Conservation (phyloP, 2,329 filamentous ascomycete species). For the Shiraia sp. region DNA sequence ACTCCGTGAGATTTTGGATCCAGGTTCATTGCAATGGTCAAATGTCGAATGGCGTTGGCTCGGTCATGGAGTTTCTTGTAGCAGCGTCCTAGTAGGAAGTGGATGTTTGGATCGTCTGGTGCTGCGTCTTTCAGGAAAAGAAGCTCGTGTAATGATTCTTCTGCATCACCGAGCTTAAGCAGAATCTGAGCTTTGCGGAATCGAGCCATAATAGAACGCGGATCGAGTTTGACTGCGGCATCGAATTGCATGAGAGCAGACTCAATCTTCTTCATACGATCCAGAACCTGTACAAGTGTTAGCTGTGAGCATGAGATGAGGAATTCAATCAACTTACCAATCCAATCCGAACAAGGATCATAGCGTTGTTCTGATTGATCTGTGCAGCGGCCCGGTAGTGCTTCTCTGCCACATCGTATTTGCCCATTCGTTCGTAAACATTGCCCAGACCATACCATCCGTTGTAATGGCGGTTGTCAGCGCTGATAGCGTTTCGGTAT, state of each 20-base stretch:
- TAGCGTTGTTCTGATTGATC: constrained; percentile 93
- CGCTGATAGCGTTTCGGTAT: constrained; percentile 83
- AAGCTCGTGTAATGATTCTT: constrained; percentile 78
- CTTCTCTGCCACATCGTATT: constrained; percentile 85
- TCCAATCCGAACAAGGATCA: constrained; percentile 90
- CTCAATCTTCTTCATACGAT: constrained; percentile 82
- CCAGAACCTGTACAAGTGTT: constrained; percentile 55
- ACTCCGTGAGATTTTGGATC: constrained; percentile 95
- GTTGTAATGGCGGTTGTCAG: constrained; percentile 90
- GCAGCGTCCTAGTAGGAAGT: constrained; percentile 86
- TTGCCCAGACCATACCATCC: constrained; percentile 90
- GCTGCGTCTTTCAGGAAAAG: constrained; percentile 88
- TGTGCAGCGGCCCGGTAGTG: constrained; percentile 86
- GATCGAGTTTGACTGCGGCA: constrained; percentile 80
- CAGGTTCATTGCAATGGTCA: constrained; percentile 91
- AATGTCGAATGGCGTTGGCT: constrained; percentile 84
- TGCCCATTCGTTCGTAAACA: constrained; percentile 88
- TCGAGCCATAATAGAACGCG: constrained; percentile 77
- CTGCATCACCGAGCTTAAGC: constrained; percentile 71
- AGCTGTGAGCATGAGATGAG: background rate
- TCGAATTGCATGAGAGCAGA: constrained; percentile 80
- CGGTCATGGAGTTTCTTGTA: constrained; percentile 64
- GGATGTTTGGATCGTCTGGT: constrained; percentile 93
- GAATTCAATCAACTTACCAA: constrained; percentile 61
- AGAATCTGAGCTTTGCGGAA: constrained; percentile 92